These are phyloP conservation scores for Neofusicoccum parvum DNA, from an alignment of 2,329 filamentous ascomycete genomes.

Conservation along the genomic window DNA sequence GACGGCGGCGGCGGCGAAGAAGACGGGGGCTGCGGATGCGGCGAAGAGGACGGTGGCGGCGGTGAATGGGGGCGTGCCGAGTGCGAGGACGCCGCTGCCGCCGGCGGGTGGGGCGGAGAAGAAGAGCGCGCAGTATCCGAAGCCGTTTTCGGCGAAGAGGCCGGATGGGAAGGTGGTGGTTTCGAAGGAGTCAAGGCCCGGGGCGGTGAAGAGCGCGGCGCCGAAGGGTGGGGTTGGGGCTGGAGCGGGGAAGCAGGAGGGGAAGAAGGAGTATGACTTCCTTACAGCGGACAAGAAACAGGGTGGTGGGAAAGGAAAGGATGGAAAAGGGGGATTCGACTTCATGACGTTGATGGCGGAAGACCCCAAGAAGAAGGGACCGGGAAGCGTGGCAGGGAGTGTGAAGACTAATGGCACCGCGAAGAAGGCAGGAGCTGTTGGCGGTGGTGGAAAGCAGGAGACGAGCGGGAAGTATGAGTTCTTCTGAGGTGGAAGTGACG, in stretches of 20 bases:
- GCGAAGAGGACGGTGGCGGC: neutral
- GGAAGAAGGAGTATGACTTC: neutral
- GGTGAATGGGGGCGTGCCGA: neutral
- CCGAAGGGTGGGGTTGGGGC: too few species aligned
- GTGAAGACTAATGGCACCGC: conserved; percentile 5
- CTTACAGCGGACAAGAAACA: neutral
- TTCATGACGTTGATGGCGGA: conserved; percentile 15
- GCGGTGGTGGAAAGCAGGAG: neutral
- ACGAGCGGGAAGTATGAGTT: conserved; percentile 11
- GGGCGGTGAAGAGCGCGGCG: neutral
- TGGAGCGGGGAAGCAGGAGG: neutral
- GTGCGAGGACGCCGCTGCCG: neutral
- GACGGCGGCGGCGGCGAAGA: neutral
- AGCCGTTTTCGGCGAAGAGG: conserved; percentile 3
- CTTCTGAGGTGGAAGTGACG: neutral
- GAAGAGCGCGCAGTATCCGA: neutral
- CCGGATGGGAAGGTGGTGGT: conserved; percentile 15
- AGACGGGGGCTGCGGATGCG: neutral
- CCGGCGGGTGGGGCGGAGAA: neutral
- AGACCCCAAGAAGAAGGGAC: conserved; percentile 13
- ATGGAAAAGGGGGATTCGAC: conserved; percentile 5
- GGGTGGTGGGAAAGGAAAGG: neutral
- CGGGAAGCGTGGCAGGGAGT: conserved; percentile 14
- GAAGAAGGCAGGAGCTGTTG: neutral
- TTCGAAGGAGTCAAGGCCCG: conserved; percentile 1